phyloP scores from a whole-genome alignment of 768 basidiomycete species.

The Termitomyces sp. region DNA sequence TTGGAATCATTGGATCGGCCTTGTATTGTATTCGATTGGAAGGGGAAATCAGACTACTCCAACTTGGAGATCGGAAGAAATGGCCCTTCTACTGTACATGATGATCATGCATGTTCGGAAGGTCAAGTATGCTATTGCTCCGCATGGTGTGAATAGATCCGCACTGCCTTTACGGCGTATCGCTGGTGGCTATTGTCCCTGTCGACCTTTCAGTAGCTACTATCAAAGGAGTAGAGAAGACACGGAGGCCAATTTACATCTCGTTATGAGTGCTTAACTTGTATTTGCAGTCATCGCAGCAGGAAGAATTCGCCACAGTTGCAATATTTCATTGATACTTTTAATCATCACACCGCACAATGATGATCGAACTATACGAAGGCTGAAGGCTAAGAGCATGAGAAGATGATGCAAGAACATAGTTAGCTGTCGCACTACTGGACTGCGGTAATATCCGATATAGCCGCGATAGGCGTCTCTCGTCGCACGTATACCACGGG shows the following conservation, averaged over 20 bases:
- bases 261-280: neutral
- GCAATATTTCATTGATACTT: neutral
- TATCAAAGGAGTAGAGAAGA: neutral
- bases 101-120: neutral
- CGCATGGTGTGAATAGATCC: neutral
- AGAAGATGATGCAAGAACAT: neutral
- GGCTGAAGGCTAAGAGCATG: too few relatives aligned
- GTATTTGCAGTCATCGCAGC: neutral
- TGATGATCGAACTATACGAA: neutral
- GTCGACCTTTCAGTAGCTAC: neutral
- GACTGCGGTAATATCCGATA: neutral
- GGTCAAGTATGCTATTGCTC: neutral
- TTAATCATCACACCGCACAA: neutral
- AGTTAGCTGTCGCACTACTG: neutral
- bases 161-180: neutral
- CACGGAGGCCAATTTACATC: neutral
- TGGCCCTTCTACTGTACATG: neutral
- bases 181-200: neutral
- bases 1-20: neutral
- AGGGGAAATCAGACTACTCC: neutral
- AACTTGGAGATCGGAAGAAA: neutral
- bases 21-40: neutral
- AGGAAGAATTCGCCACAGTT: neutral
- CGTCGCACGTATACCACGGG: neutral
- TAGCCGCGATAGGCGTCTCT: neutral